A percentile compares a stretch with the other conserved stretches of the same genome.
phyloP scores from a whole-genome alignment of 257 asterid genomes.

The Petrea volubilis region DNA sequence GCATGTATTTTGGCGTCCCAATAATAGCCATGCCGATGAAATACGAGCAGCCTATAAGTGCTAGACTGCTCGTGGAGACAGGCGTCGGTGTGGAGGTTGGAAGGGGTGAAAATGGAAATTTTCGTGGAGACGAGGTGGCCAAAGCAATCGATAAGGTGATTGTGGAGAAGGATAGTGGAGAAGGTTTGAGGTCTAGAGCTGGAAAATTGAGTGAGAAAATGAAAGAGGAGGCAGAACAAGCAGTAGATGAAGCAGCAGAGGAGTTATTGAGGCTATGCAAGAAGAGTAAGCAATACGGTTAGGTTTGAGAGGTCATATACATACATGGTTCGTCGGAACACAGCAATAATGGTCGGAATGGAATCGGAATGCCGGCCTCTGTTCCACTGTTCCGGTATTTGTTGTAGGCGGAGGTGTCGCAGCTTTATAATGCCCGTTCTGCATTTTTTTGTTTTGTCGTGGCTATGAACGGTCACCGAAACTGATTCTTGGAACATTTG shows the following conservation, averaged over 20 bases:
- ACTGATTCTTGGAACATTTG: too few species aligned
- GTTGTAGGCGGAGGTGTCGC: too few species aligned
- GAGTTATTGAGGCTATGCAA: slow-evolving; percentile 30
- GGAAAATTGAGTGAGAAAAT: slow-evolving; percentile 21
- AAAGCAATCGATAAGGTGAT: slow-evolving; percentile 26
- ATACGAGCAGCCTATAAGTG: slow-evolving; percentile 35
- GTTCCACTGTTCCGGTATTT: too few species aligned
- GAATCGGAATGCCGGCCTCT: too few species aligned
- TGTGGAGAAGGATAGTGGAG: slow-evolving; percentile 22
- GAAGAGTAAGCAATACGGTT: slow-evolving; percentile 24
- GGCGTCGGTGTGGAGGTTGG: slow-evolving; percentile 40
- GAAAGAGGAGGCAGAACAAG: slow-evolving; percentile 21
- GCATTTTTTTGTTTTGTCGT: too few species aligned
- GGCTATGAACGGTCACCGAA: too few species aligned
- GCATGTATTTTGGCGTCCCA: slow-evolving; percentile 39
- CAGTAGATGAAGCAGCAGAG: slow-evolving; percentile 13
- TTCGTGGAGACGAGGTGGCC: slow-evolving; percentile 28
- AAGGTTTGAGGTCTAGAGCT: slow-evolving; percentile 20
- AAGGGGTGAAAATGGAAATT: slow-evolving; percentile 33
- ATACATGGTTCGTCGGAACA: too few species aligned
- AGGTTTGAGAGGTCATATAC: too few species aligned
- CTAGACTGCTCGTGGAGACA: slow-evolving; percentile 29
- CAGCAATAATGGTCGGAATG: too few species aligned
- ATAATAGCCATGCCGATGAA: slow-evolving; percentile 38
- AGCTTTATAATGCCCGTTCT: too few species aligned